A percentile compares a stretch with the other conserved stretches of the same genome.
Evolutionary conservation across 116 monocot genomes (phyloP).

Genomic region (Phalaenopsis hybrid): DNA sequence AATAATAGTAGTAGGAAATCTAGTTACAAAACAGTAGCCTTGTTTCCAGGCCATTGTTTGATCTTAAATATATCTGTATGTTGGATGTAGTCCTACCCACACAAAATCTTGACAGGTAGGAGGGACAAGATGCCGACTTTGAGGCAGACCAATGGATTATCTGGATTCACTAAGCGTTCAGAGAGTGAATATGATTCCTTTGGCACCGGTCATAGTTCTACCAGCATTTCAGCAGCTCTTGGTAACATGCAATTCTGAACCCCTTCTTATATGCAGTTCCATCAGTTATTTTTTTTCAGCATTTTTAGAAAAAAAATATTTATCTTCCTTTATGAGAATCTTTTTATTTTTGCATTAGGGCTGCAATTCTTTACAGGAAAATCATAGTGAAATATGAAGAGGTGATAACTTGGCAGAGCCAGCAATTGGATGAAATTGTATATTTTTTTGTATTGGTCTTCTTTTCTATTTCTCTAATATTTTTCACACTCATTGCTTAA

Average conservation of each 20-base stretch:
- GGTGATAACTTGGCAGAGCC: too few relatives aligned
- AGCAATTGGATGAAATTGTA: too few relatives aligned
- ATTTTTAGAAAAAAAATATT: too few relatives aligned
- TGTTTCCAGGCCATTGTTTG: neutral
- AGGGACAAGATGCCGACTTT: constrained; percentile 81
- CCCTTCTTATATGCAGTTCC: neutral
- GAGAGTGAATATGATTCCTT: constrained; percentile 86
- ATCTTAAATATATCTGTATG: neutral
- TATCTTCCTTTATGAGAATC: too few relatives aligned
- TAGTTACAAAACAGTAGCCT: neutral
- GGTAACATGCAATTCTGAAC: constrained; percentile 30
- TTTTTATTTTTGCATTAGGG: too few relatives aligned
- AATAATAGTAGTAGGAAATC: neutral
- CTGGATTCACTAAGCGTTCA: constrained; percentile 84
- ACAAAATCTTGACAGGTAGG: constrained; percentile 89
- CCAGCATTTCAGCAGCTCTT: constrained; percentile 89
- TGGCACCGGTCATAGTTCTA: constrained; percentile 93
- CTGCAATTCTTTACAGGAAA: too few relatives aligned
- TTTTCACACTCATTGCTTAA: too few relatives aligned
- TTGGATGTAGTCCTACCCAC: constrained; percentile 71
- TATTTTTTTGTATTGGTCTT: too few relatives aligned
- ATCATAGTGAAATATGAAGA: too few relatives aligned
- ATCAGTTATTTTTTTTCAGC: too few relatives aligned
- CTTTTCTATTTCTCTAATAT: too few relatives aligned
- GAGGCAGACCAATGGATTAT: constrained; percentile 76